Evolutionary conservation across 148 eudicot species (phyloP).

Genomic region (Fagopyrum tataricum): DNA sequence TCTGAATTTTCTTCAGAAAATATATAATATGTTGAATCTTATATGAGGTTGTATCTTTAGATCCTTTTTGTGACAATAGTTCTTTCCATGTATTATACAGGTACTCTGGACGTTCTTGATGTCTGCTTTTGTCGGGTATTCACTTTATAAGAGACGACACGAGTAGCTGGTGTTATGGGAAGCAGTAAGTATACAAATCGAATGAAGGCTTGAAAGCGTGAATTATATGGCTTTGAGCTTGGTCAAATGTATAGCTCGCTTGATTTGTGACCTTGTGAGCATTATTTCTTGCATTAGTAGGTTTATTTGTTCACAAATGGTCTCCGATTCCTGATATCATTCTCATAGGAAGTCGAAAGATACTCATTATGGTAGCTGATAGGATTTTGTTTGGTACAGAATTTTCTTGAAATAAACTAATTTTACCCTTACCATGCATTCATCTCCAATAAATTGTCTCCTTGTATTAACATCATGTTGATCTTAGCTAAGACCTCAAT

Average conservation of each 20-base stretch:
- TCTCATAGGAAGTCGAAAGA: conserved; percentile 5
- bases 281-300: neutral
- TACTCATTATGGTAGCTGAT: neutral
- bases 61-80: neutral
- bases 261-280: neutral
- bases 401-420: neutral
- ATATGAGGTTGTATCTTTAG: neutral
- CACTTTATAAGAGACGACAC: conserved; percentile 78
- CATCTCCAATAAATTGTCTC: too few species aligned
- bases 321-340: neutral
- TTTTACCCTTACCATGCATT: too few species aligned
- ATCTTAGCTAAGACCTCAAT: too few species aligned
- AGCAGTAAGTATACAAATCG: neutral
- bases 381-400: neutral
- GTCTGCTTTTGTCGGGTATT: conserved; percentile 94
- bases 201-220: neutral
- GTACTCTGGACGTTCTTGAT: conserved; percentile 93
- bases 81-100: conserved; percentile 26
- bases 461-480: too few species aligned
- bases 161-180: conserved; percentile 21
- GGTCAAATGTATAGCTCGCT: neutral
- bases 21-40: neutral
- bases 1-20: neutral
- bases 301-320: neutral
- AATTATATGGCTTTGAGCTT: neutral